Evolutionary conservation across 1,284 basidiomycete species (phyloP), one percentile per base, ranked within the genome.

Genomic region (Rhodotorula sp.): DNA sequence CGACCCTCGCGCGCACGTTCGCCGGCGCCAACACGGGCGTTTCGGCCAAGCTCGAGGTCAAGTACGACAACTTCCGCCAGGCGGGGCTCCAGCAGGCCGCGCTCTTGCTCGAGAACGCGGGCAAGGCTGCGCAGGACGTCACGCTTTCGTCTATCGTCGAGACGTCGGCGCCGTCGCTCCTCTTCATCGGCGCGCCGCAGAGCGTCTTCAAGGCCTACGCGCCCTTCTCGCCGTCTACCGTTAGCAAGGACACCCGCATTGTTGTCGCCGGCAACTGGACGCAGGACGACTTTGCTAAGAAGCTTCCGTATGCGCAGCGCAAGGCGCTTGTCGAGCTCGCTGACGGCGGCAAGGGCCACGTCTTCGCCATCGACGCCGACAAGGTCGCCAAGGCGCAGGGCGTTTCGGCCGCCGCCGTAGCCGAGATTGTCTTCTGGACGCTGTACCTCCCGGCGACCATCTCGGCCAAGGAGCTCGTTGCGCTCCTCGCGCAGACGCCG

Each of bases 381-480:
- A 76, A 71, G 68, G 80, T 81, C 58, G 79, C 81, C 39, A 76
- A 77, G 34, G 79, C 82, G 19, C 54, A 76, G 34, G 72, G 77
- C 53, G 77, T 76, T 32, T 44, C 55, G 27, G 62, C 75, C 4
- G 58, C 74, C 34, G 69, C 64, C 46, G 65, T 76, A 46, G 70
- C 67, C 65, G 72, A 77, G 64, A 70, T 76, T 51, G 74, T 76
- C 36, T 77, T 77, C 68, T 76, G 76, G 76, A 71, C 76, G 9
- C 64, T 76, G 22, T 74, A 73, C 72, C 65, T 74, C 46, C 76
- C 72, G n/a, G 60, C 72, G 57, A 64, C 61, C 67, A 64, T 75
- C 64, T 76, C 76, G 57, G 65, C 71, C 55, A 77, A 75, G 71
- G 76, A 77, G 32, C 66, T 75, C 74, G 73, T 74, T 46, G 44